Base-by-base conservation (phyloP, 441 rosid species). In the Erodium moschatum region DNA sequence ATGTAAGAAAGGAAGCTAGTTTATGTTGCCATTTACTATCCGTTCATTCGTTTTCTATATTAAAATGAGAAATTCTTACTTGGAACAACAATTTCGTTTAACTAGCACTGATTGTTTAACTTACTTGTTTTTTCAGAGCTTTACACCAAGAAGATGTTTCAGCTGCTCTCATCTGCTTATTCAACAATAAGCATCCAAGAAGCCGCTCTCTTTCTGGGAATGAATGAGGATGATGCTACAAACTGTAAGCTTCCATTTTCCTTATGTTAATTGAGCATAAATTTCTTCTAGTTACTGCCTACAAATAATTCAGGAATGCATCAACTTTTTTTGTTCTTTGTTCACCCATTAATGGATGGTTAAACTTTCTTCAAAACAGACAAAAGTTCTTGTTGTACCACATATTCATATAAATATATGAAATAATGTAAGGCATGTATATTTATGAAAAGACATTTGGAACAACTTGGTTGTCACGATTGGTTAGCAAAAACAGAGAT, bases 101-200 rank as follows among this genome's bases (percentile, higher is more conserved):
- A 38, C 10, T 54, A 18, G 62, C 62, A 48, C 54, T 61, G n/a
- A 60, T 21, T 20, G 35, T 21, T 20, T 64, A 71, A 38, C 71
- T 69, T 21, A 38, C 71, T 69, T 21, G 27, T 33, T 16, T 74
- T 79, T 69, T 79, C 85, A 94, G 97, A 87, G 73, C 78, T 81
- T 73, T 89, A 89, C 86, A 87, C 85, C n/a, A 81, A 85, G 82
- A 88, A 78, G 85, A 87, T 91, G 83, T 91, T 91, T 78, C 81
- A 84, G 81, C 82, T 94, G 60, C 71, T 94, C 74, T 75, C 73
- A 3, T 88, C 96, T 79, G 96, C 98, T 69, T 91, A 91, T 77
- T 87, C 97, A 48, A 89, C 92, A 31, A 85, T 89, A 69, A 83
- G 91, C 75, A 75, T 86, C 73, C 79, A 66, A 65, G 96, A 91